Base-by-base conservation (phyloP, 148 eudicot genomes). In the Rhododendron kiyosumense region DNA sequence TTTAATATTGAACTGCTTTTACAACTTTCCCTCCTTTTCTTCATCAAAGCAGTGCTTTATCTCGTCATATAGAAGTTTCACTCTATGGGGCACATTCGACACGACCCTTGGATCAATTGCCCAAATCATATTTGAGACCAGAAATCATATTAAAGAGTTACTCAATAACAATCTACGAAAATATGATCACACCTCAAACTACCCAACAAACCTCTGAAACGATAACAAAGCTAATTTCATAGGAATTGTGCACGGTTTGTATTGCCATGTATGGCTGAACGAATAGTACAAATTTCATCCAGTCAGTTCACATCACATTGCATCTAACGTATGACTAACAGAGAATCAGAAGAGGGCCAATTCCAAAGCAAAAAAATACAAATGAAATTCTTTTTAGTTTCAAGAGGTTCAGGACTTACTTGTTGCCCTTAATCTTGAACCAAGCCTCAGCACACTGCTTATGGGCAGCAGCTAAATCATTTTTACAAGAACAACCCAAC, bases 391-490 rank as follows among this genome's bases (percentile, higher is more conserved):
- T 1, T 41, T n/a, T 7, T 9, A 13, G 12, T 69, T 71, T 46
- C 36, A 17, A 46, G n/a, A 7, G 41, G 13, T 48, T n/a, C 54
- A 17, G 17, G 0, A 92, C 96, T 85, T 89, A 94, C 98, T 92
- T 95, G 89, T 95, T 95, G 26, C 98, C 98, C 87, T 93, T 94
- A 88, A 95, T 94, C 85, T 95, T 95, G 92, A 95, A 95, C 98
- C 98, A 95, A 84, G 94, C 90, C 89, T 95, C 96, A 84, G 98
- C 98, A 92, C 98, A 95, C 10, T 93, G 93, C 86, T 88, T 91
- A 82, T 95, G 98, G 30, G 98, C 96, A 91, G 93, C 94, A 86
- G 95, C 97, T 85, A 95, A 94, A 92, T 95, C 98, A 52, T 89
- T 91, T 63, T 95, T 95, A 90, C 98, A 95, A 84, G 93, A 92